Evolutionary conservation across 495 filamentous ascomycete species (phyloP), one percentile per base, ranked within the genome.

Genomic region (Neurospora tetraspora): DNA sequence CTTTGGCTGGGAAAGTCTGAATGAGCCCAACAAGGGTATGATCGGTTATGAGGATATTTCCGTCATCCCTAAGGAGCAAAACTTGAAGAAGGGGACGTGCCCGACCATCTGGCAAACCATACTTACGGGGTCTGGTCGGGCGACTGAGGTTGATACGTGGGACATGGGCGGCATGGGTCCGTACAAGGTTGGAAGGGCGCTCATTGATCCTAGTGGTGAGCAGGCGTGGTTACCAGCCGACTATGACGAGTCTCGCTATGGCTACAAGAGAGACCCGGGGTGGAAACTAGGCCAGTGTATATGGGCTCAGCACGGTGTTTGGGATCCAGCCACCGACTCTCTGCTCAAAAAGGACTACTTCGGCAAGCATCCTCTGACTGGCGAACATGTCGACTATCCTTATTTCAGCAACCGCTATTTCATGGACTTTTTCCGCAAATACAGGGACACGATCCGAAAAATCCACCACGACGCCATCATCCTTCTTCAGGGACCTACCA

Each of bases 221-320:
- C 86, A 84, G 42, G 93, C 91, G 3, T 99, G 96, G 96, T 82
- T 98, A 45, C 89, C 93, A 18, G 85, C 83, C 16, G 89, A 88
- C 53, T 92, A 94, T 78, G 91, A 97, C 78, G 96, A 98, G 71
- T 88, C 88, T 4, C 87, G 89, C 73, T 99, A 99, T 78, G 94
- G 93, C 43, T 99, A 93, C 90, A 93, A 90, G 75, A 88, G 96
- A 74, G 94, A 96, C 77, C 87, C 92, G 14, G 89, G 84, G 10
- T 99, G 96, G 96, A 96, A 91, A 76, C 81, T 99, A 11, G 96
- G 95, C 18, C 90, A 96, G 81, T 98, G 96, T 78, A 74, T 98
- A 38, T 99, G 96, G 96, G 96, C 96, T 14, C 96, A 98, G 75
- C 94, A 98, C 81, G 94, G 94, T 5, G 89, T 98, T 1, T 99